A percentile compares a stretch with the other conserved stretches of the same genome.
phyloP scores from a whole-genome alignment of 495 filamentous ascomycete genomes.

The Trichoderma gamsii region DNA sequence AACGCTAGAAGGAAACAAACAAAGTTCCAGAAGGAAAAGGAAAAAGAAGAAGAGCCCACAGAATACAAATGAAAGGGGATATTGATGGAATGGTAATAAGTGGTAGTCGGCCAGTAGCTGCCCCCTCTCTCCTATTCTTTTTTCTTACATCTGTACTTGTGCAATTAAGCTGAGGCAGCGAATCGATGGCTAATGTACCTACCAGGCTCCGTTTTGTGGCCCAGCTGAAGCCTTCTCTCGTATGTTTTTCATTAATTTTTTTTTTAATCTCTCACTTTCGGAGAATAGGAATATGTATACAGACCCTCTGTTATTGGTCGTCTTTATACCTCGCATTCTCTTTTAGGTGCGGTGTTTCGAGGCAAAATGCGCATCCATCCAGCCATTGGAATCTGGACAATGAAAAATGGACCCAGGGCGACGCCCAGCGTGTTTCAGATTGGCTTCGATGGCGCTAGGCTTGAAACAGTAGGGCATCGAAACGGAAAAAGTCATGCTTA shows the following conservation, averaged over 20 bases:
- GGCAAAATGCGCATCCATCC: too few relatives aligned
- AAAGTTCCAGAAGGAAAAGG: background rate
- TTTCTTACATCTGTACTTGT: too few relatives aligned
- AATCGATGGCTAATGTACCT: background rate
- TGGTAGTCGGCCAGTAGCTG: too few relatives aligned
- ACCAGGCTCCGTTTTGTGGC: background rate
- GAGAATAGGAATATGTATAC: too few relatives aligned
- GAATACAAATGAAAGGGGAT: background rate
- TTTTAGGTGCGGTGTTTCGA: background rate
- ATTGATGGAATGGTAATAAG: background rate
- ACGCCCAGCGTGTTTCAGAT: slow-evolving; percentile 6
- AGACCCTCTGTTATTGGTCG: too few relatives aligned
- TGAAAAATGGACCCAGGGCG: background rate
- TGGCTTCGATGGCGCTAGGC: background rate
- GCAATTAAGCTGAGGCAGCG: slow-evolving; percentile 1
- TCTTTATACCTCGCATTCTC: too few relatives aligned
- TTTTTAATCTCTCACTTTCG: too few relatives aligned
- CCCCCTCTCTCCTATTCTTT: too few relatives aligned
- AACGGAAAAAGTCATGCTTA: background rate
- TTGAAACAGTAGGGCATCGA: background rate
- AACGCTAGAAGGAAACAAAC: background rate
- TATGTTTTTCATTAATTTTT: too few relatives aligned
- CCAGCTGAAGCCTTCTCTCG: background rate
- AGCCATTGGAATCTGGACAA: background rate
- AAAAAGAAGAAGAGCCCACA: too few relatives aligned